Evolutionary conservation across 768 basidiomycete species (phyloP).

Genomic region (Galerina sulciceps): DNA sequence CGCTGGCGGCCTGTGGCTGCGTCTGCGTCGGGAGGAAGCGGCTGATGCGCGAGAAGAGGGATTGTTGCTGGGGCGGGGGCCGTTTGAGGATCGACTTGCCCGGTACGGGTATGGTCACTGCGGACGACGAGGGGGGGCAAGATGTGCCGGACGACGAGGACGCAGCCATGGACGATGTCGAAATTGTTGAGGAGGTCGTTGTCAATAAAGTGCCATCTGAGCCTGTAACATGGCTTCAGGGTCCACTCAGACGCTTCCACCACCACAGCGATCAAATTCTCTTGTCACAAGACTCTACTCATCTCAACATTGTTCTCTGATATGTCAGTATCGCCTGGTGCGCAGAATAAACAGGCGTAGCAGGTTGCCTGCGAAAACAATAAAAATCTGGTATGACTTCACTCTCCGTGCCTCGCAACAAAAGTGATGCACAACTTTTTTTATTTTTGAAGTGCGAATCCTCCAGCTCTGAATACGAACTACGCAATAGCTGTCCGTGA

Average conservation of each 20-base stretch:
- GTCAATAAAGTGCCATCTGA: slow-evolving; percentile 14
- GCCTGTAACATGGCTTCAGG: slow-evolving; percentile 16
- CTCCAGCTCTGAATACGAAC: too few species aligned
- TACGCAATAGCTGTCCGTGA: too few species aligned
- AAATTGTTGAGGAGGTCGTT: not conserved
- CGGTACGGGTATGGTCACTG: slow-evolving; percentile 78
- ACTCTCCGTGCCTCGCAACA: too few species aligned
- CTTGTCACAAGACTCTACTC: slow-evolving; percentile 4
- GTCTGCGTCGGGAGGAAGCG: slow-evolving; percentile 70
- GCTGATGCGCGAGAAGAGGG: slow-evolving; percentile 75
- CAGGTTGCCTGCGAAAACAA: too few species aligned
- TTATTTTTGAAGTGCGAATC: too few species aligned
- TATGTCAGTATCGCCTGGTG: not conserved
- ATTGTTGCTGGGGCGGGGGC: slow-evolving; percentile 68
- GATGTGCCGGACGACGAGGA: slow-evolving; percentile 50
- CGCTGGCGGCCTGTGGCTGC: slow-evolving; percentile 35
- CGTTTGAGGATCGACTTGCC: slow-evolving; percentile 84
- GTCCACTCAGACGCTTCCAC: slow-evolving; percentile 13
- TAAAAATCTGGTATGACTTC: too few species aligned
- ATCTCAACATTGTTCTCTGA: not conserved
- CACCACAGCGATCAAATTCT: slow-evolving; percentile 1
- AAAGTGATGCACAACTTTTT: too few species aligned
- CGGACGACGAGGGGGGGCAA: slow-evolving; percentile 75
- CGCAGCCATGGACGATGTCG: slow-evolving; percentile 28
- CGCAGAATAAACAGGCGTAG: too few species aligned